Evolutionary conservation across 1,139 yeast genomes (phyloP).

Genomic region (Kluyveromyces sp.): DNA sequence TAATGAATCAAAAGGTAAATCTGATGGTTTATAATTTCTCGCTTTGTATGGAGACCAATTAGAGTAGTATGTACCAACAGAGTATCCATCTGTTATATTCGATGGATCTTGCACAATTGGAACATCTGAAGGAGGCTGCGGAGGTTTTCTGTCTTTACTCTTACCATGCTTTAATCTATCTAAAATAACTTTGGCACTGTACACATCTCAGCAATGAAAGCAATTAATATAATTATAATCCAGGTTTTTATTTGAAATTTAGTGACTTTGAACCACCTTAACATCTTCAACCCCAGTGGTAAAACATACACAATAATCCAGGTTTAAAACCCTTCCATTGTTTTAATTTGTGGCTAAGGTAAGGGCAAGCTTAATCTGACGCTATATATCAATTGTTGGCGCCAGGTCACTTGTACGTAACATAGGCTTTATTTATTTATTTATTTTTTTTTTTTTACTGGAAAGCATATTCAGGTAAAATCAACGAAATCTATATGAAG

Average conservation of each 20-base stretch:
- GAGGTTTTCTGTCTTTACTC: not conserved
- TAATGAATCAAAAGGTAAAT: constrained; percentile 48
- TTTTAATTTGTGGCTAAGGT: not conserved
- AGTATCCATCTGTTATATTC: not conserved
- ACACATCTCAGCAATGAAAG: constrained; percentile 7
- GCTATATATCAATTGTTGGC: no score
- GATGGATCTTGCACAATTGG: not conserved
- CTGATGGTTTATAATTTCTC: constrained; percentile 54
- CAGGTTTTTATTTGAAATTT: constrained; percentile 1
- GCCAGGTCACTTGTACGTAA: no score
- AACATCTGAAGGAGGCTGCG: not conserved
- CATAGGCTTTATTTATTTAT: no score
- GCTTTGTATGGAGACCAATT: constrained; percentile 70
- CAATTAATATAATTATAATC: constrained; percentile 3
- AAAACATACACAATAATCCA: not conserved
- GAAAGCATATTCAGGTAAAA: no score
- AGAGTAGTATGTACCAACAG: constrained; percentile 37
- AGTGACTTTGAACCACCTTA: not conserved
- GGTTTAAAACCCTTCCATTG: not conserved
- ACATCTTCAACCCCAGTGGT: not conserved
- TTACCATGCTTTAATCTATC: constrained; percentile 1
- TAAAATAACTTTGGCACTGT: constrained; percentile 2
- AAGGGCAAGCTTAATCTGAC: no score
- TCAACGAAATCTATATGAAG: no score
- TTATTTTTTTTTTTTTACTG: no score